Conservation (phyloP, 225 moss, liverwort and hornwort species). For the Thuidium tamariscinum region DNA sequence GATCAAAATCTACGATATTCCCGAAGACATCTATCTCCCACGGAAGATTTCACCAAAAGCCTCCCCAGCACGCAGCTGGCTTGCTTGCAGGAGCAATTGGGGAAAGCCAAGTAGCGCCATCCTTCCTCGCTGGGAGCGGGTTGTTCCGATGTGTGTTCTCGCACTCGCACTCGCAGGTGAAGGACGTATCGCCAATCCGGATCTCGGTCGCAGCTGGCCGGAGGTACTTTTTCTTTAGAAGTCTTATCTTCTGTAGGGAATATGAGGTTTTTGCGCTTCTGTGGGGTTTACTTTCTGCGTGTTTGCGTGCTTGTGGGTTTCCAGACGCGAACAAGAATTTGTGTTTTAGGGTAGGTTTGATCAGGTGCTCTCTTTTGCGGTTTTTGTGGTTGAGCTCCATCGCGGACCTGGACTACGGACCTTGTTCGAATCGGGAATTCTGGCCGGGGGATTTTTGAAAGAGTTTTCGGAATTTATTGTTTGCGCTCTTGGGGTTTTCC, state of each 20-base stretch:
- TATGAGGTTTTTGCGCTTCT: background rate
- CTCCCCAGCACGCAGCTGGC: background rate
- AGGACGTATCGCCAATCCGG: background rate
- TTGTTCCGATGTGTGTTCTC: background rate
- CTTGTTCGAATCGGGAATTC: background rate
- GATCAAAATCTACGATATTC: background rate
- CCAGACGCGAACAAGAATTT: background rate
- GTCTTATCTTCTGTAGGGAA: background rate
- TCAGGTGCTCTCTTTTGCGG: background rate
- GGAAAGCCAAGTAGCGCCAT: background rate
- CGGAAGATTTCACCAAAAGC: background rate
- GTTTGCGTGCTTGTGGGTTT: background rate
- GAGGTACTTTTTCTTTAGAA: background rate
- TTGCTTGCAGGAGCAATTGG: background rate
- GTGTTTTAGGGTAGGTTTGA: background rate
- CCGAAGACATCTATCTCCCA: accelerated
- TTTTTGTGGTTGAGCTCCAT: background rate
- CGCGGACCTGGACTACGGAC: background rate
- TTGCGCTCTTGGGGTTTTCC: background rate
- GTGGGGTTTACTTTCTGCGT: constrained; percentile 1
- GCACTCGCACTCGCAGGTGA: background rate
- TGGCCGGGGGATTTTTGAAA: background rate
- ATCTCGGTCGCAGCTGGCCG: background rate
- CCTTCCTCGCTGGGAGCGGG: background rate
- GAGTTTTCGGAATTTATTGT: background rate